Conservation (phyloP, 2,329 filamentous ascomycete species). For the Diaporthe aspalathi region DNA sequence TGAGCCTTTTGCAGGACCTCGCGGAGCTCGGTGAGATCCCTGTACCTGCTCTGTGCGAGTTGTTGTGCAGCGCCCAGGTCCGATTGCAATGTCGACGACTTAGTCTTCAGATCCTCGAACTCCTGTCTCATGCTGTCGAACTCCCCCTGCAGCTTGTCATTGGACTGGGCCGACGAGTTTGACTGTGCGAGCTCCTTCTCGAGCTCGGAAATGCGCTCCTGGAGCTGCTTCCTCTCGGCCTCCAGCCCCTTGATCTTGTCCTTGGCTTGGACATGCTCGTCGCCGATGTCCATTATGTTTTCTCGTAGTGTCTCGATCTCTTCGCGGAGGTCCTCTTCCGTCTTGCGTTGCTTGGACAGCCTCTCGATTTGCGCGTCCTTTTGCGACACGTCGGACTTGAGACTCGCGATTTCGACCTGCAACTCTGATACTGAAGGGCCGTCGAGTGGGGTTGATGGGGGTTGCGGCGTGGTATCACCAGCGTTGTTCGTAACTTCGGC, state of each 20-base stretch:
- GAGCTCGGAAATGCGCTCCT: slow-evolving; percentile 72
- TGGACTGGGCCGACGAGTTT: slow-evolving; percentile 54
- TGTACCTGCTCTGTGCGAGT: slow-evolving; percentile 87
- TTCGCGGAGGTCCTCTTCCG: slow-evolving; percentile 82
- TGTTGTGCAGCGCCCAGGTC: slow-evolving; percentile 89
- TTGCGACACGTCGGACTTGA: slow-evolving; percentile 66
- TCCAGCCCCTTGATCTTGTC: slow-evolving; percentile 79
- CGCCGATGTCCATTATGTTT: slow-evolving; percentile 80
- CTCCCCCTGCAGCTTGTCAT: slow-evolving; percentile 69
- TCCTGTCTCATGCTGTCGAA: slow-evolving; percentile 66
- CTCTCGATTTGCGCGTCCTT: slow-evolving; percentile 80
- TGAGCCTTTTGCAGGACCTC: slow-evolving; percentile 87
- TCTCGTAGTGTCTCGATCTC: slow-evolving; percentile 88
- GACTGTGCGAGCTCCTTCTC: slow-evolving; percentile 73
- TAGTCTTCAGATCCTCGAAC: slow-evolving; percentile 76
- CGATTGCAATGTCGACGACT: slow-evolving; percentile 77
- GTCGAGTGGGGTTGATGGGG: slow-evolving; percentile 47
- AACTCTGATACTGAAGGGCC: slow-evolving; percentile 52
- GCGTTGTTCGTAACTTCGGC: slow-evolving; percentile 51
- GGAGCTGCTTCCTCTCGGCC: slow-evolving; percentile 74
- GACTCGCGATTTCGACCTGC: slow-evolving; percentile 60
- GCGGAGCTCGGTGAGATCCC: slow-evolving; percentile 83
- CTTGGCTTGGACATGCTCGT: slow-evolving; percentile 86
- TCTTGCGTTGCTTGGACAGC: slow-evolving; percentile 76
- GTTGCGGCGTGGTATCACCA: slow-evolving; percentile 52